Evolutionary conservation across 306 rosid genomes (phyloP).

Genomic region (Macrotyloma uniflorum): DNA sequence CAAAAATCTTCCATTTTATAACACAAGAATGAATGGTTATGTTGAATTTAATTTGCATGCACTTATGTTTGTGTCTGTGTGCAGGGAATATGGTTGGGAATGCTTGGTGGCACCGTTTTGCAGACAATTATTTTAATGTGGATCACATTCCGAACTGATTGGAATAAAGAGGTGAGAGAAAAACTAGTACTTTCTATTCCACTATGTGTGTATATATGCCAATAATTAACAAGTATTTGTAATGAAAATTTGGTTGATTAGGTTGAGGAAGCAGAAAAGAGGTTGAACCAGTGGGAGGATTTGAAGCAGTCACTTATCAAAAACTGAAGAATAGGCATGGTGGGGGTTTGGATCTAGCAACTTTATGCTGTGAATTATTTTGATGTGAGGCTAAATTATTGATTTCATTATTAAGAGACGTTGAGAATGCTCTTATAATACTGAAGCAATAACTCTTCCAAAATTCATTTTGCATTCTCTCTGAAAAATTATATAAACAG

Average conservation of each 20-base stretch:
- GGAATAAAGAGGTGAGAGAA: constrained; percentile 67
- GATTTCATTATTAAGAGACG: neutral
- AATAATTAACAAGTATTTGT: neutral
- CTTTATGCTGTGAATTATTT: neutral
- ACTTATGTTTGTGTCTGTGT: neutral
- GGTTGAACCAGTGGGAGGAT: constrained; percentile 68
- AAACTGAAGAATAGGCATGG: neutral
- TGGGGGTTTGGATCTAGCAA: neutral
- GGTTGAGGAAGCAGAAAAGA: constrained; percentile 68
- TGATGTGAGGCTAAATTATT: neutral
- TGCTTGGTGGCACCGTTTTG: constrained; percentile 64
- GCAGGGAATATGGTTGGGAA: constrained; percentile 87
- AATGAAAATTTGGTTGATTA: constrained; percentile 13
- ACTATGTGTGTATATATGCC: neutral
- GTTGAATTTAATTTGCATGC: neutral
- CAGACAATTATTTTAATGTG: constrained; percentile 69
- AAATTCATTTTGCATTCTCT: no score
- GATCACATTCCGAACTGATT: constrained; percentile 68
- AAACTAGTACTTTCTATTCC: neutral
- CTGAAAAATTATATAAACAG: no score
- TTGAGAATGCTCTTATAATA: no score
- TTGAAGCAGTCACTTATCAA: constrained; percentile 30
- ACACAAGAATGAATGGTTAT: no score
- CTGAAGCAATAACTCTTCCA: no score
- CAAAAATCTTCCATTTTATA: neutral